Percentiles rank a stretch among this genome's conserved stretches.
Evolutionary conservation across 768 basidiomycete species (phyloP).

Genomic region (Podaxis pistillaris): DNA sequence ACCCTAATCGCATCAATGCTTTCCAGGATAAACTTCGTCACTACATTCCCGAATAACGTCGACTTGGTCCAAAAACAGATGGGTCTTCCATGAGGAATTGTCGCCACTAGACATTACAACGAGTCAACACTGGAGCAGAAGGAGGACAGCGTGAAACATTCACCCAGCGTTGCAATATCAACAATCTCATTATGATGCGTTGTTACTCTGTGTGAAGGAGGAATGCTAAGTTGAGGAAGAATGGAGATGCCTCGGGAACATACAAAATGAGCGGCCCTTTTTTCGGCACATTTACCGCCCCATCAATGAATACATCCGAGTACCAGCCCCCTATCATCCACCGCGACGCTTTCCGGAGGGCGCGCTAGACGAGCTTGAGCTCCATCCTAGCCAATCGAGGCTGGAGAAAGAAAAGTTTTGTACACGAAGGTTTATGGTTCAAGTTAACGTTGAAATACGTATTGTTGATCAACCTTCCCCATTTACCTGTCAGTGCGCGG

Average conservation of each 20-base stretch:
- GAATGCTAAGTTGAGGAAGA: background rate
- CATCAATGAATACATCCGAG: constrained; percentile 56
- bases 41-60: constrained; percentile 59
- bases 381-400: constrained; percentile 32
- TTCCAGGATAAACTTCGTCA: constrained; percentile 47
- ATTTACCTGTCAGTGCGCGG: background rate
- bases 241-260: constrained; percentile 19
- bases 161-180: constrained; percentile 49
- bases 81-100: constrained; percentile 55
- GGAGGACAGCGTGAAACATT: constrained; percentile 12
- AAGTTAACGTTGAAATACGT: background rate
- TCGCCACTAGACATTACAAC: constrained; percentile 36
- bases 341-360: constrained; percentile 59
- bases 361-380: constrained; percentile 53
- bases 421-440: background rate
- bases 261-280: constrained; percentile 64
- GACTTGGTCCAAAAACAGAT: constrained; percentile 75
- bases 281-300: constrained; percentile 52
- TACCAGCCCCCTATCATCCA: constrained; percentile 63
- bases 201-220: constrained; percentile 39
- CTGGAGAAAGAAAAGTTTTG: background rate
- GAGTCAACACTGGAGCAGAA: background rate
- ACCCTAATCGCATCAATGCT: constrained; percentile 77
- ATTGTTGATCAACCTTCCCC: background rate
- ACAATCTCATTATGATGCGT: constrained; percentile 73